These are phyloP conservation scores for Solanum pennellii DNA, from an alignment of 257 asterid species.

Conservation along the genomic window DNA sequence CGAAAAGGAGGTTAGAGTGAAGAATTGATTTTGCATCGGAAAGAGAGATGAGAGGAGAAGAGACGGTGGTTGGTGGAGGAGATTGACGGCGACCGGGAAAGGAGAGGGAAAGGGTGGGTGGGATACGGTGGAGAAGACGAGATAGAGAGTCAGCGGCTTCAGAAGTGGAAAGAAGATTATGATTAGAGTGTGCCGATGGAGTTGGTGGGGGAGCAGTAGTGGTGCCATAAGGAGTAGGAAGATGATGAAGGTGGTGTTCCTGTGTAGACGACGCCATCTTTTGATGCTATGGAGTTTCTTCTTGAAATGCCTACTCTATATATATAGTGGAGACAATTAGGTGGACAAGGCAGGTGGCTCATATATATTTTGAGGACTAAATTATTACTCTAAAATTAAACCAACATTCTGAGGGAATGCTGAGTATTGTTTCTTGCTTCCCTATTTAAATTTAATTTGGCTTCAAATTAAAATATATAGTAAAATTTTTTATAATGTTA, in stretches of 20 bases:
- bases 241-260: constrained; percentile 28
- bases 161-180: constrained; percentile 9
- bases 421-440: too few relatives aligned
- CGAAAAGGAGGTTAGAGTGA: constrained; percentile 26
- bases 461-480: too few relatives aligned
- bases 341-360: neutral
- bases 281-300: neutral
- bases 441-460: too few relatives aligned
- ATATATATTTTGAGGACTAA: neutral
- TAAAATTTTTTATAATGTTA: too few relatives aligned
- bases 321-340: neutral
- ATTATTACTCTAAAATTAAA: too few relatives aligned
- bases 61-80: constrained; percentile 6
- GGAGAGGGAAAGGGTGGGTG: constrained; percentile 44
- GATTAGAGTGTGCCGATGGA: constrained; percentile 34
- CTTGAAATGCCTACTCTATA: neutral
- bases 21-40: constrained; percentile 23
- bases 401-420: neutral
- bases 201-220: constrained; percentile 78
- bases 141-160: constrained; percentile 35
- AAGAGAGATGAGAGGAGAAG: constrained; percentile 32
- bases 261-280: constrained; percentile 42
- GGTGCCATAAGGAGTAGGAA: constrained; percentile 15
- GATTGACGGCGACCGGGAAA: constrained; percentile 19
- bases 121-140: constrained; percentile 54